Evolutionary conservation across 108 stramenopile species (phyloP).

Genomic region (Pseudonitzschia multistriata): DNA sequence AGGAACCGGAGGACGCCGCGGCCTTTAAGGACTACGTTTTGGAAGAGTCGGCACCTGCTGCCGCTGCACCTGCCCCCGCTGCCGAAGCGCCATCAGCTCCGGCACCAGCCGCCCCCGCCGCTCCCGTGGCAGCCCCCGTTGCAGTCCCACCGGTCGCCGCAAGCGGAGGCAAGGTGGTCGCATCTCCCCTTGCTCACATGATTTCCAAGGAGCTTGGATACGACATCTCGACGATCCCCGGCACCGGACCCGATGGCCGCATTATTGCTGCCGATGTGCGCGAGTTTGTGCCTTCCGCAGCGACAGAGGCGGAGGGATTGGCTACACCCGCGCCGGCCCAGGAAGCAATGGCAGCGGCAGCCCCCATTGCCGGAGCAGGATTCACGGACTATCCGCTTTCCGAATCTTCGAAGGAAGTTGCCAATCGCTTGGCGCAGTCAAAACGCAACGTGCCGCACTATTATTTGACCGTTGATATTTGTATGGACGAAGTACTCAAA

Average conservation of each 20-base stretch:
- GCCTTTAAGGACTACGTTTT: conserved; percentile 87
- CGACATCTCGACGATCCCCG: conserved; percentile 67
- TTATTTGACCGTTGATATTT: conserved; percentile 89
- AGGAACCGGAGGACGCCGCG: conserved; percentile 77
- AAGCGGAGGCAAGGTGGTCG: conserved; percentile 76
- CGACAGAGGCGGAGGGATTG: conserved; percentile 28
- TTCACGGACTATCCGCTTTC: conserved; percentile 53
- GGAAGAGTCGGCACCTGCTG: conserved; percentile 41
- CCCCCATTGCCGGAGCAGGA: conserved; percentile 37
- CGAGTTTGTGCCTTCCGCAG: conserved; percentile 61
- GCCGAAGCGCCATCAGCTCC: conserved; percentile 36
- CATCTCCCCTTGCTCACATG: conserved; percentile 89
- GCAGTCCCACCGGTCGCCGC: conserved; percentile 36
- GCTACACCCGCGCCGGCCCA: conserved; percentile 40
- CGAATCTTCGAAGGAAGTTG: conserved; percentile 92
- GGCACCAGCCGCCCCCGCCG: conserved; percentile 27
- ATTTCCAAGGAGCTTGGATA: conserved; percentile 84
- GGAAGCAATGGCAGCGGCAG: conserved; percentile 40
- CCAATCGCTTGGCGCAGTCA: conserved; percentile 92
- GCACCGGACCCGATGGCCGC: conserved; percentile 94
- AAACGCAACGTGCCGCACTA: conserved; percentile 96
- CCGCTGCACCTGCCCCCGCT: conserved; percentile 34
- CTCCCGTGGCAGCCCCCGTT: conserved; percentile 27
- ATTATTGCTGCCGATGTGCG: conserved; percentile 93
- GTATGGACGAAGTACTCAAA: conserved; percentile 81